Base-by-base conservation (phyloP, 2,329 filamentous ascomycete species). In the Periconia macrospinosa region DNA sequence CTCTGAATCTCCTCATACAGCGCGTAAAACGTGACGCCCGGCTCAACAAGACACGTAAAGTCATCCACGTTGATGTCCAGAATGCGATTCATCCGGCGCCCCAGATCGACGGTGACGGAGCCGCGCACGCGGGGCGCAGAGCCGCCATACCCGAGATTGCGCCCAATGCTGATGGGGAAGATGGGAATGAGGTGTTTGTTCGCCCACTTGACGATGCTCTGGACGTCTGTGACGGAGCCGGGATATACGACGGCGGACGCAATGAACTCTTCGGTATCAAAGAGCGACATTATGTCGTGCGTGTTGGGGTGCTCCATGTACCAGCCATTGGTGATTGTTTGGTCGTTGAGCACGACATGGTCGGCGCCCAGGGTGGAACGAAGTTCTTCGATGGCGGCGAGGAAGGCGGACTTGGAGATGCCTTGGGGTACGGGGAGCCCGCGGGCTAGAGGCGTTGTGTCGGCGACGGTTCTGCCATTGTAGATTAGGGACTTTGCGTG, bases 121-220 rank as follows among this genome's bases (percentile, higher is more conserved):
- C 79, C 79, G 1, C 72, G 70, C 2, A 80, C 71, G 7, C 77
- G 65, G 0, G 79, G 79, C 0, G 78, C 78, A 2, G 80, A 75
- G 3, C 80, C 79, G 13, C 80, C 80, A 52, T 82, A 82, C 11
- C 79, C 78, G 3, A 79, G 60, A 56, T 82, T 82, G 18, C 78
- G 71, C 7, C 77, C 78, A 55, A 65, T 69, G 44, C 67, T 68
- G 60, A 56, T 70, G 37, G 61, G 69, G 53, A 65, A 75, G 3
- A 75, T 41, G 2, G 71, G 70, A 14, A 75, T 63, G 9, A 62
- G 59, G 53, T 71, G 62, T 47, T 67, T 61, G 47, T 73, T 73
- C 7, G 71, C 72, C 59, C 68, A 68, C 18, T 54, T 50, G n/a
- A 72, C 62, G 20, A 72, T 58, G 2, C 53, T 47, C 35, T 70